Conservation (phyloP, 805 yeast species). For the Starmera caribaea region DNA sequence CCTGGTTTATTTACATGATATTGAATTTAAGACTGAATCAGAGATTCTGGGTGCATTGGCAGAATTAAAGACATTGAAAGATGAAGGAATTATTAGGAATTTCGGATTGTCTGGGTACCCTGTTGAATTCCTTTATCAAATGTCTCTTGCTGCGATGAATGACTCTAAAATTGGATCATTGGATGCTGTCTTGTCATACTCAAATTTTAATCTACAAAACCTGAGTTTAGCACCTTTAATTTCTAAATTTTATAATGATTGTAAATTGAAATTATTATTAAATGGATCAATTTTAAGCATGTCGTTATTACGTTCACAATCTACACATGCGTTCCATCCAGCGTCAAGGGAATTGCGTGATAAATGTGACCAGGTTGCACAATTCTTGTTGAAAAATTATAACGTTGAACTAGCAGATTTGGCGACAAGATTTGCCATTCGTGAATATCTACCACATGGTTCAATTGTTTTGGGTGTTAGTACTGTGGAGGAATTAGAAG, state of each 20-base stretch:
- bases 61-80: slow-evolving; percentile 49
- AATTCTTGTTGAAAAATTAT: slow-evolving; percentile 22
- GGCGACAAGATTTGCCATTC: slow-evolving; percentile 68
- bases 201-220: slow-evolving; percentile 79
- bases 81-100: slow-evolving; percentile 49
- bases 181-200: slow-evolving; percentile 72
- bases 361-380: slow-evolving; percentile 30
- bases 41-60: slow-evolving; percentile 53
- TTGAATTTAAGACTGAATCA: slow-evolving; percentile 61
- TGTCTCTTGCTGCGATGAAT: slow-evolving; percentile 31
- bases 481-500: slow-evolving; percentile 47
- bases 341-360: slow-evolving; percentile 49
- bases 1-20: slow-evolving; percentile 79
- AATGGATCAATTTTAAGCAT: slow-evolving; percentile 84
- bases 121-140: slow-evolving; percentile 48
- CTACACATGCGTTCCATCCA: slow-evolving; percentile 75
- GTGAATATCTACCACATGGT: slow-evolving; percentile 31
- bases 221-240: slow-evolving; percentile 36
- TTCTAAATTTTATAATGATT: slow-evolving; percentile 38
- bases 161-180: slow-evolving; percentile 45
- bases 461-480: slow-evolving; percentile 72
- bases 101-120: slow-evolving; percentile 89
- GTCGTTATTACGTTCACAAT: slow-evolving; percentile 67
- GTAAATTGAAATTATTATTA: slow-evolving; percentile 48
- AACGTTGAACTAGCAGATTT: slow-evolving; percentile 69